Percentiles rank a stretch among this genome's conserved stretches.
phyloP scores from a whole-genome alignment of 2,329 filamentous ascomycete species.

The Botrytis pseudocinerea region DNA sequence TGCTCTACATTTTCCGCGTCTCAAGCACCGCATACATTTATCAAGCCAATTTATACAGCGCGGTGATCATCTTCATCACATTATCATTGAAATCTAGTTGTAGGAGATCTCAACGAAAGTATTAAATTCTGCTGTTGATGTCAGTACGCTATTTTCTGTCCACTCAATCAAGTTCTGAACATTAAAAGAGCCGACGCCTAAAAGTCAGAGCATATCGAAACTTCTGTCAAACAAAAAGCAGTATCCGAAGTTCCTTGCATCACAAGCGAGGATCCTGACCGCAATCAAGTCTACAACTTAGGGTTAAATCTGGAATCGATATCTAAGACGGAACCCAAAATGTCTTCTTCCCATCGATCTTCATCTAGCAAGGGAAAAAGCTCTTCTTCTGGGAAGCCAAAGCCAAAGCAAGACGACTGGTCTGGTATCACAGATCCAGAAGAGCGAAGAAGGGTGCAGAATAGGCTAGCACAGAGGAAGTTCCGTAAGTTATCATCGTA shows the following conservation, averaged over 20 bases:
- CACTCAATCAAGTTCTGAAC: slow-evolving; percentile 26
- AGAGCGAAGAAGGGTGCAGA: slow-evolving; percentile 73
- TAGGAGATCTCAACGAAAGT: neutral
- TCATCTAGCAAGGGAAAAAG: slow-evolving; percentile 34
- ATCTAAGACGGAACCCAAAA: slow-evolving; percentile 37
- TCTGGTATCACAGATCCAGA: slow-evolving; percentile 67
- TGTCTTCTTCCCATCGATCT: slow-evolving; percentile 39
- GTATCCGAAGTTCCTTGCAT: slow-evolving; percentile 31
- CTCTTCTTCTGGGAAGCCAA: slow-evolving; percentile 41
- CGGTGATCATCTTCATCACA: neutral
- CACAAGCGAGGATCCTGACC: slow-evolving; percentile 35
- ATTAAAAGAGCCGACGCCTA: slow-evolving; percentile 30
- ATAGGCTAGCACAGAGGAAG: slow-evolving; percentile 73
- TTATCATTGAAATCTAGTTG: neutral
- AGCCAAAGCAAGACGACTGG: slow-evolving; percentile 61
- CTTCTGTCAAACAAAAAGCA: slow-evolving; percentile 25
- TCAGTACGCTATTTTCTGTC: slow-evolving; percentile 24
- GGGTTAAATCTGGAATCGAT: slow-evolving; percentile 25
- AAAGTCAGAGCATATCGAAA: slow-evolving; percentile 30
- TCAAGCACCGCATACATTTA: neutral
- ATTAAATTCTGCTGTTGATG: slow-evolving; percentile 33
- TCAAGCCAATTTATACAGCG: neutral
- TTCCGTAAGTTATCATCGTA: slow-evolving; percentile 61
- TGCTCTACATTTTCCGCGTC: neutral
- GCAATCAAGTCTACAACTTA: slow-evolving; percentile 29